These are phyloP conservation scores for Avena eriantha DNA, from an alignment of 176 grass and related monocot species.

Conservation along the genomic window DNA sequence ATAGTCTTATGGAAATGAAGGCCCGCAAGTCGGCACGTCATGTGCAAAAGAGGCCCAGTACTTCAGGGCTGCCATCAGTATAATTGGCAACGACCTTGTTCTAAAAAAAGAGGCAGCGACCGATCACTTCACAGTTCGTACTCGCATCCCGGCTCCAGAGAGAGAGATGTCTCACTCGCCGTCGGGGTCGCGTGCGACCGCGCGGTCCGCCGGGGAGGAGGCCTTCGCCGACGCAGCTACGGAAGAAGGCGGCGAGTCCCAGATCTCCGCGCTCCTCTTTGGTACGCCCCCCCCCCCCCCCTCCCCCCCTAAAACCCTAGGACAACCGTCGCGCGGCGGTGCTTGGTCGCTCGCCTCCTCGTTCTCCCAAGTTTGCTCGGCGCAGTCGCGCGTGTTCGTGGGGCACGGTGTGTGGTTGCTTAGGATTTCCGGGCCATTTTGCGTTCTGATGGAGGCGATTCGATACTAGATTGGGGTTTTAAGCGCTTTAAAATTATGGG, in stretches of 20 bases:
- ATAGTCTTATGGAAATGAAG: too few relatives aligned
- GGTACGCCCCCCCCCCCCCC: slow-evolving; percentile 6
- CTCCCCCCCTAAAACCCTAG: slow-evolving; percentile 25
- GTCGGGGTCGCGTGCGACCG: too few relatives aligned
- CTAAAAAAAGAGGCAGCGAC: too few relatives aligned
- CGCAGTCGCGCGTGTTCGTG: background rate
- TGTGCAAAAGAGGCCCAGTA: too few relatives aligned
- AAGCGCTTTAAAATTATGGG: background rate
- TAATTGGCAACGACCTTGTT: too few relatives aligned
- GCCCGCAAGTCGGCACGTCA: too few relatives aligned
- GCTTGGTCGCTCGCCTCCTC: background rate
- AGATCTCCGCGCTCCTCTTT: slow-evolving; percentile 52
- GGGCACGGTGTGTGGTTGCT: background rate
- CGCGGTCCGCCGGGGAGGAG: background rate
- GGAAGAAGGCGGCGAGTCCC: slow-evolving; percentile 42
- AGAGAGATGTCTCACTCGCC: slow-evolving; percentile 19
- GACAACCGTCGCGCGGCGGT: background rate
- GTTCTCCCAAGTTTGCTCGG: background rate
- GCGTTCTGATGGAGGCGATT: background rate
- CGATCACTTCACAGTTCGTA: background rate
- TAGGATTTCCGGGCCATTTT: background rate
- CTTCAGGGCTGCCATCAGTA: too few relatives aligned
- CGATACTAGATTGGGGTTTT: background rate
- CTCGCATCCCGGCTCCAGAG: background rate
- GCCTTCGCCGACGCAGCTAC: slow-evolving; percentile 15